Base-by-base conservation (phyloP, 1,284 basidiomycete genomes). In the Ceratobasidium sp. region DNA sequence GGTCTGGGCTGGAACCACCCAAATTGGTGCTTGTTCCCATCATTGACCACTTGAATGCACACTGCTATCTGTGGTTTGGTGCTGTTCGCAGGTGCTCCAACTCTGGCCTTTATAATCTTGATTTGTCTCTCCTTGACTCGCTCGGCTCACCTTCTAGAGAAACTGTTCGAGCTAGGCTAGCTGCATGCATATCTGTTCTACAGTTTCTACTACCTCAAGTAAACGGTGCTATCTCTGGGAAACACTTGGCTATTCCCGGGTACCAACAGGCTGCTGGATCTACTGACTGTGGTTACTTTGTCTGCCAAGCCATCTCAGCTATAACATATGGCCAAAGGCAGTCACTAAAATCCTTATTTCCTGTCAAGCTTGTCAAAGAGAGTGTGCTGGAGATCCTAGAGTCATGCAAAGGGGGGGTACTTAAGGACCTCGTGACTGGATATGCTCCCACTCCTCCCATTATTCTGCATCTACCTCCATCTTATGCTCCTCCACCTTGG, bases 231-330 rank as follows among this genome's bases (percentile, higher is more conserved):
- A 70, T 70, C 49, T 56, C 68, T 56, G 49, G 68, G 20, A 18
- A 4, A 12, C 56, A 56, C 18, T 6, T 26, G 49, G 18, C 5
- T 10, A 56, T 70, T 10, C 33, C 49, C 39, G 26, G 51, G 18
- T 70, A 18, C n/a, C 26, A 20, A 9, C 68, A 56, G 33, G 28
- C 23, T 18, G 18, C 68, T 70, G 68, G 68, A 13, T 39, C 49
- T n/a, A 70, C 68, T 12, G 53, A 70, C 39, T 70, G 68, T 56
- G 68, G 68, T 4, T 70, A 20, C 18, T 70, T 42, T 70, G 53
- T 70, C 7, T 70, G 68, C 28, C 68, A 70, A 42, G 68, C 68
- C 3, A 20, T 70, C 15, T 70, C 68, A 5, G 68, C 68, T 3
- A 20, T 70, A 9, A 28, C 28, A 39, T 13, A 40, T 33, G 33